Conservation (phyloP, 2,329 filamentous ascomycete genomes). For the Aaosphaeria pasadenensis region DNA sequence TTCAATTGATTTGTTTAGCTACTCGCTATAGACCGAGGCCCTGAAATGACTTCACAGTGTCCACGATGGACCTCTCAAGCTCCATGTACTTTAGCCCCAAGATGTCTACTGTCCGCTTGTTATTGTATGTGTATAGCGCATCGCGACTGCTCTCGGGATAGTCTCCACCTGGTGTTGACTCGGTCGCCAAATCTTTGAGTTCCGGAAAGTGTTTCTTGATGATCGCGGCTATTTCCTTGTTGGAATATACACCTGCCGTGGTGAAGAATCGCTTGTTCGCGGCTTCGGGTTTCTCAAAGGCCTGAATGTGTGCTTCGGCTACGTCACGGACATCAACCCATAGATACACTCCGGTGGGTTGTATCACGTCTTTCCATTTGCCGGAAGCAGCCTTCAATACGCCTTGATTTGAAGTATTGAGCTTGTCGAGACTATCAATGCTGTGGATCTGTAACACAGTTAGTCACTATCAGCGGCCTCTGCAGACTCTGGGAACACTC, state of each 20-base stretch:
- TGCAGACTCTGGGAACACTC: slow-evolving; percentile 5
- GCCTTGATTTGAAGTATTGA: slow-evolving; percentile 73
- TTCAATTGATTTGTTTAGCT: background rate
- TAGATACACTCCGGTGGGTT: slow-evolving; percentile 54
- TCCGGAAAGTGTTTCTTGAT: slow-evolving; percentile 56
- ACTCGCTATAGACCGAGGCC: slow-evolving; percentile 44
- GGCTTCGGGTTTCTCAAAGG: slow-evolving; percentile 53
- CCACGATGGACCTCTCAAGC: slow-evolving; percentile 58
- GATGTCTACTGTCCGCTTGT: slow-evolving; percentile 52
- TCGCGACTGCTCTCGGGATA: slow-evolving; percentile 47
- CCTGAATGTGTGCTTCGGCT: slow-evolving; percentile 61
- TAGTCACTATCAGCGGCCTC: slow-evolving; percentile 8
- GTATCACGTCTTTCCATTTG: slow-evolving; percentile 56
- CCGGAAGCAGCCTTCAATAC: slow-evolving; percentile 64
- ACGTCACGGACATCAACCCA: slow-evolving; percentile 55
- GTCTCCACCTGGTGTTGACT: slow-evolving; percentile 41
- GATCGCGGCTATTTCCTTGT: slow-evolving; percentile 56
- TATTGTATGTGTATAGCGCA: slow-evolving; percentile 49
- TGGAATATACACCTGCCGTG: slow-evolving; percentile 56
- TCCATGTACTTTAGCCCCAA: slow-evolving; percentile 59
- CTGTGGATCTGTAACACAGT: slow-evolving; percentile 46
- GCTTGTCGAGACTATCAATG: slow-evolving; percentile 58
- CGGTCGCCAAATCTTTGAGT: slow-evolving; percentile 49
- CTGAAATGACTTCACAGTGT: slow-evolving; percentile 64
- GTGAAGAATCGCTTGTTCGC: slow-evolving; percentile 66